A percentile compares a stretch with the other conserved stretches of the same genome.
These are phyloP conservation scores for Cordyceps cateniannulata DNA, from an alignment of 2,329 filamentous ascomycete genomes.

Conservation along the genomic window DNA sequence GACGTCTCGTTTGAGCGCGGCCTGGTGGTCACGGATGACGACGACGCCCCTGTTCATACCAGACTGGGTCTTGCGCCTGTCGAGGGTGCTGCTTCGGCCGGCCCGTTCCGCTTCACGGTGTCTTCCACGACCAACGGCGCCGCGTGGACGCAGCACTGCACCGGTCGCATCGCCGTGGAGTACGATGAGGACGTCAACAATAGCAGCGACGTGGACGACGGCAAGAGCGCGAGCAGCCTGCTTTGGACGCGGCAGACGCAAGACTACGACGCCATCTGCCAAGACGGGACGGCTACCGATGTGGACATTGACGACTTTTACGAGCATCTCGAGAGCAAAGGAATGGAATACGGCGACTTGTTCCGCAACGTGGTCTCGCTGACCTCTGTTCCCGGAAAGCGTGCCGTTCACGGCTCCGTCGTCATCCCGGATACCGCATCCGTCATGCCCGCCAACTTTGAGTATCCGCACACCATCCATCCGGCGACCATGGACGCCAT, in stretches of 20 bases:
- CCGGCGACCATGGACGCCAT: conserved; percentile 42
- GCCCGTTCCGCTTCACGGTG: neutral
- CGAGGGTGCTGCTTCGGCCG: neutral
- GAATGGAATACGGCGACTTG: conserved; percentile 16
- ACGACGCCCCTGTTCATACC: neutral
- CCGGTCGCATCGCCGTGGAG: neutral
- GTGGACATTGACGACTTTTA: conserved; percentile 14
- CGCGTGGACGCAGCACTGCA: neutral
- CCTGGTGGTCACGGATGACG: neutral
- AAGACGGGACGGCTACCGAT: neutral
- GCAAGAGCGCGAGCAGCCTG: neutral
- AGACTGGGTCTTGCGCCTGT: neutral
- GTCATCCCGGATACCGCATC: conserved; percentile 32
- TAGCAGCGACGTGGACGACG: neutral
- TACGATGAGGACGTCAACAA: neutral
- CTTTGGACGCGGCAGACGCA: neutral
- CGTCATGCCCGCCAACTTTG: conserved; percentile 35
- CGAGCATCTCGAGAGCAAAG: conserved; percentile 14
- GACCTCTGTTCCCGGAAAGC: neutral
- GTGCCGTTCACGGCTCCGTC: neutral
- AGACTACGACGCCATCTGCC: neutral
- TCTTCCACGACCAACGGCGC: neutral
- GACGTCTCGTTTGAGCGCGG: neutral
- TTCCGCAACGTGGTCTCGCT: conserved; percentile 16
- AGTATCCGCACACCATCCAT: conserved; percentile 40